Percentiles rank a stretch among this genome's conserved stretches.
These are phyloP conservation scores for Plasmodium gonderi DNA, from an alignment of 169 alveolate species.

Conservation along the genomic window DNA sequence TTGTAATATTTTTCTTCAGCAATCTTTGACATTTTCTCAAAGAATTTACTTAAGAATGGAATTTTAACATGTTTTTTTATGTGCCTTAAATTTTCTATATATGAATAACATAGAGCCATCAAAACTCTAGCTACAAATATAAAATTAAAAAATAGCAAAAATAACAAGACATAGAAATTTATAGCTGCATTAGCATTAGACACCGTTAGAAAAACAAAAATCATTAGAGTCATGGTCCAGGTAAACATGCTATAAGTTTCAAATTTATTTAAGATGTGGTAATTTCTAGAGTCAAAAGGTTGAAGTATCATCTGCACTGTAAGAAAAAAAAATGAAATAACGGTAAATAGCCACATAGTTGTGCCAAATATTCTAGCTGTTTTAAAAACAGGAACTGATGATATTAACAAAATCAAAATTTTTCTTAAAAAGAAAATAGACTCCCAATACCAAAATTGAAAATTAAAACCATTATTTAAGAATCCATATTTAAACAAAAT, in stretches of 20 bases:
- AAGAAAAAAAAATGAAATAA: slow-evolving; percentile 82
- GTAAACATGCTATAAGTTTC: slow-evolving; percentile 88
- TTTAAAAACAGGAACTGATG: slow-evolving; percentile 82
- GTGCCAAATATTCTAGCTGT: slow-evolving; percentile 81
- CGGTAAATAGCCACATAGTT: slow-evolving; percentile 85
- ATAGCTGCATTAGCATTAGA: slow-evolving; percentile 65
- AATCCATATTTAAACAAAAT: slow-evolving; percentile 87
- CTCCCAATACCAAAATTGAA: slow-evolving; percentile 90
- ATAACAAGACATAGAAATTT: slow-evolving; percentile 44
- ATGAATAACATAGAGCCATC: slow-evolving; percentile 73
- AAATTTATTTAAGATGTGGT: slow-evolving; percentile 83
- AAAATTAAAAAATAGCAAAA: slow-evolving; percentile 74
- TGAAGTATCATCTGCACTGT: slow-evolving; percentile 83
- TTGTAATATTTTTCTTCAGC: slow-evolving; percentile 75
- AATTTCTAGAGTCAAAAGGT: slow-evolving; percentile 88
- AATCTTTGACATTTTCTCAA: slow-evolving; percentile 74
- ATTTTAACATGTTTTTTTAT: slow-evolving; percentile 65
- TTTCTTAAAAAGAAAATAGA: slow-evolving; percentile 87
- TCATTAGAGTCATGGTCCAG: slow-evolving; percentile 85
- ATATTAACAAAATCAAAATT: slow-evolving; percentile 83
- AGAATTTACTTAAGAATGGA: slow-evolving; percentile 76
- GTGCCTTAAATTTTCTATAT: slow-evolving; percentile 76
- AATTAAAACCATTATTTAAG: slow-evolving; percentile 87
- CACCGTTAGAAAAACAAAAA: slow-evolving; percentile 71
- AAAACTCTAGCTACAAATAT: slow-evolving; percentile 74